Evolutionary conservation across 2,329 filamentous ascomycete species (phyloP), one percentile per base, ranked within the genome.

Genomic region (Colletotrichum higginsianum): DNA sequence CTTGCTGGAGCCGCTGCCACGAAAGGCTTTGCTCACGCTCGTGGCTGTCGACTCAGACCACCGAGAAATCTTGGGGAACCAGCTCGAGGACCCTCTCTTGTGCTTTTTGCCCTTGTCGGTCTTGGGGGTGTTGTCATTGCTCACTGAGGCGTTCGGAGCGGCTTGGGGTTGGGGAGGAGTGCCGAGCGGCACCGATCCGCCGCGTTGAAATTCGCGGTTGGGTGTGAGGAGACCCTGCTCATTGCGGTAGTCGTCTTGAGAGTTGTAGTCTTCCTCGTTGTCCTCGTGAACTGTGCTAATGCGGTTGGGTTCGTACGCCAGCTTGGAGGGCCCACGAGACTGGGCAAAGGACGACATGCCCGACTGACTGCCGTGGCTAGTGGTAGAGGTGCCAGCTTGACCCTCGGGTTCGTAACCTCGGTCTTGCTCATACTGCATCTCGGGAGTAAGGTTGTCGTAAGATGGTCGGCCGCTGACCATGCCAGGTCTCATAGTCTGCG

Each of bases 21-120:
- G 90, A 80, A 95, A 93, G 50, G 92, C 93, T 76, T 93, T 92
- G 55, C 94, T 92, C 53, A 95, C 91, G 72, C 94, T 97, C 0
- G 95, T 98, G 4, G 95, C 90, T 0, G 96, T 99, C 2, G 96
- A 98, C 83, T 97, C 96, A 0, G 96, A 98, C 96, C 96, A 99
- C 53, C 96, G 90, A 7, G 96, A 98, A 74, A 98, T 95, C 84
- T 97, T 98, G 30, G 95, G 95, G 73, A 97, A 93, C 86, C 90
- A 91, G 62, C 89, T 86, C 0, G 93, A 94, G 0, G 94, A 96
- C 69, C 91, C 91, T 78, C 89, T 93, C 80, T 97, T 97, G 84
- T 97, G 93, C 84, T 97, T 98, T 81, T 93, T 94, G 73, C 90
- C 89, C 82, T 93, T 94, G 7, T 94, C 92, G 1, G 89, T 91